phyloP scores from a whole-genome alignment of 2,329 filamentous ascomycete species.

The Fonsecaea monophora region DNA sequence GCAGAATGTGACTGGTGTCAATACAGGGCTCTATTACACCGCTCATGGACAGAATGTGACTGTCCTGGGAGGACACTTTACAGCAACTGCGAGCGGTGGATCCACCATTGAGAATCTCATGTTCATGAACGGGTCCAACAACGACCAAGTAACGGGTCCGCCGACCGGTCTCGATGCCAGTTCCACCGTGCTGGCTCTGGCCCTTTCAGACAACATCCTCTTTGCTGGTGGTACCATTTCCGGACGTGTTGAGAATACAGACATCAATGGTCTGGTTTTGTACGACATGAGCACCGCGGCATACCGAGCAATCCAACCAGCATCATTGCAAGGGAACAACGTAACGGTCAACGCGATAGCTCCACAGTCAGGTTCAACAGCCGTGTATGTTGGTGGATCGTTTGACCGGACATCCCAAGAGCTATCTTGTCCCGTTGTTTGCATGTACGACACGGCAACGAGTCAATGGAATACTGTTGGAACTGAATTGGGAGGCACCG shows the following conservation, averaged over 20 bases:
- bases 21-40: conserved; percentile 78
- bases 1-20: conserved; percentile 58
- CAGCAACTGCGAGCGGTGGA: conserved; percentile 70
- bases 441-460: conserved; percentile 73
- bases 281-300: conserved; percentile 74
- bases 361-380: conserved; percentile 70
- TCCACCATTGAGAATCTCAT: conserved; percentile 78
- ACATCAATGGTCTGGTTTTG: conserved; percentile 75
- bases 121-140: conserved; percentile 78
- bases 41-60: conserved; percentile 77
- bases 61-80: conserved; percentile 86
- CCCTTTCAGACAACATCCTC: conserved; percentile 69
- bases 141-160: conserved; percentile 72
- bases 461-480: conserved; percentile 83
- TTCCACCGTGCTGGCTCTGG: conserved; percentile 77
- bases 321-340: conserved; percentile 72
- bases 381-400: conserved; percentile 84
- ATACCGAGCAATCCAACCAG: conserved; percentile 72
- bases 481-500: conserved; percentile 71
- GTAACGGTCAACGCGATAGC: conserved; percentile 79
- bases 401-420: conserved; percentile 80
- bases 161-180: conserved; percentile 69
- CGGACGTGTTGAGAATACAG: conserved; percentile 68
- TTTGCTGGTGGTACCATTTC: conserved; percentile 83
- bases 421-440: conserved; percentile 81